Base-by-base conservation (phyloP, 768 basidiomycete genomes). In the Saitozyma podzolica region DNA sequence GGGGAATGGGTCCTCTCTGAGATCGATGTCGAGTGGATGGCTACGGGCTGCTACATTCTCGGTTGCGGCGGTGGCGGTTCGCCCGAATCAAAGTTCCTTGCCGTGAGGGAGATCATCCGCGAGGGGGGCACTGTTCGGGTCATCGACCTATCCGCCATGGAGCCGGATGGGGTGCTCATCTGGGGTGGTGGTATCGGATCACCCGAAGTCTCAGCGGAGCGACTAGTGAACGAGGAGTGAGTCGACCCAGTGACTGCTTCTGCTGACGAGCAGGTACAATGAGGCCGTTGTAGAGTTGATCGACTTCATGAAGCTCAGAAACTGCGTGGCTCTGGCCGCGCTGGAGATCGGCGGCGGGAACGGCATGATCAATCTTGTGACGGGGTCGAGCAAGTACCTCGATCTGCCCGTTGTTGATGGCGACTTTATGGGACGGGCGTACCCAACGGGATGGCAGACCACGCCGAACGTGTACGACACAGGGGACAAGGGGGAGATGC, bases 41-140 rank as follows among this genome's bases (percentile, higher is more conserved):
- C 85, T 41, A 84, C 85, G 57, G 87, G 87, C 40, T 87, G 86
- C 55, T 85, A 85, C 47, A 80, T 87, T 51, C 80, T 88, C 0
- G 87, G 87, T 0, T 84, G 83, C 11, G 86, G 87, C 3, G 87
- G 87, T 29, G 87, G 87, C 1, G 87, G 87, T 9, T 82, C 83
- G 1, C 84, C 87, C 0, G 82, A 85, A 62, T 83, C 83, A 11
- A 74, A 81, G 1, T 86, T 83, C 69, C 73, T 87, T 8, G 82
- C 82, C 54, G 49, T 65, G 9, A 80, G 85, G 49, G 83, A 87
- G 67, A 80, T 86, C 63, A 74, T 87, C 2, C 81, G 86, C 3
- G 77, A 81, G 37, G 86, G 86, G 8, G 78, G 80, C 3, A 67
- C 68, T 6, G 80, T 85, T 42, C 80, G 82, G n/a, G 81, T 85